Conservation (phyloP, 2,329 filamentous ascomycete genomes). For the Nothophaeocryptopus gaeumannii region DNA sequence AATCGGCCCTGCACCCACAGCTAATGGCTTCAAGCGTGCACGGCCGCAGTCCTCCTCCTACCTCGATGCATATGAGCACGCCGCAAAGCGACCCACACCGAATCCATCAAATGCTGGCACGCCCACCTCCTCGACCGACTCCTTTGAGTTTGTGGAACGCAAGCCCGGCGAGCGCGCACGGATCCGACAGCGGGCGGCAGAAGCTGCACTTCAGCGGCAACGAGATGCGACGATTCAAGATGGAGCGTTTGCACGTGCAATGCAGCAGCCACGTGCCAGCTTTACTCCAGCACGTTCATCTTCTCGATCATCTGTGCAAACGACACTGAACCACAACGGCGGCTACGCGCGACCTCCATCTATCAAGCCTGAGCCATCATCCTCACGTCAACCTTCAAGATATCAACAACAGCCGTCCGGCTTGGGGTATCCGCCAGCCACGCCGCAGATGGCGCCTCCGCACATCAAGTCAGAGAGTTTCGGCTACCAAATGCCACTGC, state of each 20-base stretch:
- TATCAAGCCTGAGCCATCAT: slow-evolving; percentile 14
- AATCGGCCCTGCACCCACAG: background rate
- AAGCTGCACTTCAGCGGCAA: slow-evolving; percentile 13
- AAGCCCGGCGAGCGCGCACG: slow-evolving; percentile 12
- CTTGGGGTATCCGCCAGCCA: background rate
- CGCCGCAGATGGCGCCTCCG: background rate
- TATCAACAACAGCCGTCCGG: background rate
- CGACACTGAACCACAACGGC: slow-evolving; percentile 30
- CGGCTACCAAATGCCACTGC: slow-evolving; percentile 6
- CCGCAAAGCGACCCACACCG: slow-evolving; percentile 31
- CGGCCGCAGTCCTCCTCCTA: slow-evolving; percentile 14
- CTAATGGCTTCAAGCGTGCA: slow-evolving; percentile 23
- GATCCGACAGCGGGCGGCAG: slow-evolving; percentile 14
- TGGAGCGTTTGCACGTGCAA: slow-evolving; percentile 26
- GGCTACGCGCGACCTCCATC: slow-evolving; percentile 23
- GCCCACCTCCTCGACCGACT: slow-evolving; percentile 27
- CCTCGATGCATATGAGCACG: slow-evolving; percentile 21
- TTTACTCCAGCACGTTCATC: slow-evolving; percentile 21
- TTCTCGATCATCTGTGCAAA: slow-evolving; percentile 28
- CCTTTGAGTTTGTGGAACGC: slow-evolving; percentile 22
- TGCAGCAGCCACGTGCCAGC: slow-evolving; percentile 23
- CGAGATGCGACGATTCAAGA: slow-evolving; percentile 24
- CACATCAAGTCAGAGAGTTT: slow-evolving; percentile 14
- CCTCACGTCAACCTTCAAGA: slow-evolving; percentile 2
- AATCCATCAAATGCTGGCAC: slow-evolving; percentile 28